These are phyloP conservation scores for Diaporthe citrichinensis DNA, from an alignment of 2,329 filamentous ascomycete genomes.

Conservation along the genomic window DNA sequence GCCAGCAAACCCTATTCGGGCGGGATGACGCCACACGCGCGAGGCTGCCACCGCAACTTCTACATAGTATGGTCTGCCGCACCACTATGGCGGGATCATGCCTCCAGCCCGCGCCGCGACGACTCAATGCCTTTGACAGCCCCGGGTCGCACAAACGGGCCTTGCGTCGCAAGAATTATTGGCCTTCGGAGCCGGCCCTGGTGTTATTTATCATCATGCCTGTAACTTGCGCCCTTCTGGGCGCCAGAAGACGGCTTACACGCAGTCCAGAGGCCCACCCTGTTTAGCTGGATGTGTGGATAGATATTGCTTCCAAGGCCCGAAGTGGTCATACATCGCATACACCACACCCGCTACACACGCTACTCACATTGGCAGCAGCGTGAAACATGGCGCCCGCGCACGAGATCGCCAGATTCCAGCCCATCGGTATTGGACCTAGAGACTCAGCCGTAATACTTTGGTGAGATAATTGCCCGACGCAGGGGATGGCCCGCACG, in stretches of 20 bases:
- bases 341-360: background rate
- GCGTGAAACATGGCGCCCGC: constrained; percentile 31
- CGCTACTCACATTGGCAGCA: background rate
- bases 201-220: background rate
- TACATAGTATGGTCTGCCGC: background rate
- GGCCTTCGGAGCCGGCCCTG: background rate
- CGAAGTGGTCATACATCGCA: background rate
- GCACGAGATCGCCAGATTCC: constrained; percentile 21
- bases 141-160: background rate
- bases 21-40: constrained; percentile 28
- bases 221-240: background rate
- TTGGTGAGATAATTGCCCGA: constrained; percentile 18
- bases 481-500: constrained; percentile 7
- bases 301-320: constrained; percentile 22
- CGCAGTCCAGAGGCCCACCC: background rate
- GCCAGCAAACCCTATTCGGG: constrained; percentile 22
- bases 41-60: constrained; percentile 24
- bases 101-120: constrained; percentile 19
- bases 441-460: constrained; percentile 19
- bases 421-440: constrained; percentile 16
- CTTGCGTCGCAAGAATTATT: background rate
- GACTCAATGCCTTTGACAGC: constrained; percentile 22
- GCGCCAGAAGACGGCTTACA: background rate
- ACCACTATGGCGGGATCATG: constrained; percentile 29
- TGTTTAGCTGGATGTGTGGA: background rate